Evolutionary conservation across 2,329 filamentous ascomycete genomes (phyloP).

Genomic region (Alternaria sp.): DNA sequence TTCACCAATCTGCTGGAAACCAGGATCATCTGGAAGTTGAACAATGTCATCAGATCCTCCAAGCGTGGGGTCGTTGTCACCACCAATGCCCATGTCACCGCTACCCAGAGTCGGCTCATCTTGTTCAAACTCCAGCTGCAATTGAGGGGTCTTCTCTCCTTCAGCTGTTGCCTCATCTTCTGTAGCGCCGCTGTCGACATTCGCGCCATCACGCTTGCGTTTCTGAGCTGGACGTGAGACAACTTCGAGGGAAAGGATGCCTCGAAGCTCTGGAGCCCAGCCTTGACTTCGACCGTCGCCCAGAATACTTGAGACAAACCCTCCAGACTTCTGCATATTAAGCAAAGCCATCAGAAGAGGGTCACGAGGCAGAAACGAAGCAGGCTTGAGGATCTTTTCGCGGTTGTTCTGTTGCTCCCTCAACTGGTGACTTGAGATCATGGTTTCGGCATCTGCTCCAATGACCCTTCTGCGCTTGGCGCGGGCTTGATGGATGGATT

Average conservation of each 20-base stretch:
- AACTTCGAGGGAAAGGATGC: conserved; percentile 87
- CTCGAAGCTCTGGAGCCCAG: conserved; percentile 92
- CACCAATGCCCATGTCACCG: conserved; percentile 55
- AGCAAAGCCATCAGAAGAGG: conserved; percentile 86
- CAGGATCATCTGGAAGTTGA: conserved; percentile 42
- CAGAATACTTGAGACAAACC: conserved; percentile 87
- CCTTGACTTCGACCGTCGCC: conserved; percentile 77
- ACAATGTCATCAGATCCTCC: conserved; percentile 38
- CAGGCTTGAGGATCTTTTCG: conserved; percentile 82
- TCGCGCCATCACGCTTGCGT: conserved; percentile 89
- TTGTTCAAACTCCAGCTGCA: conserved; percentile 67
- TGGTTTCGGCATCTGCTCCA: conserved; percentile 80
- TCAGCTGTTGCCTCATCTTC: conserved; percentile 62
- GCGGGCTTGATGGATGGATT: conserved; percentile 70
- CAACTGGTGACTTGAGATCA: conserved; percentile 78
- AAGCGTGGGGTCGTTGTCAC: conserved; percentile 45
- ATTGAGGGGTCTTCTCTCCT: conserved; percentile 71
- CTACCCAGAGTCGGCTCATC: conserved; percentile 59
- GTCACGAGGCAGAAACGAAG: conserved; percentile 85
- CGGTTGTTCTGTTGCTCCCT: conserved; percentile 86
- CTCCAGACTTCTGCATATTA: conserved; percentile 89
- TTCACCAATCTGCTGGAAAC: conserved; percentile 39
- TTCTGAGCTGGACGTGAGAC: conserved; percentile 83
- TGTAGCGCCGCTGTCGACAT: conserved; percentile 78
- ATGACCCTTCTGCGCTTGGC: conserved; percentile 83